A percentile compares a stretch with the other conserved stretches of the same genome.
phyloP scores from a whole-genome alignment of 331 rosid genomes.

The Malus hybrid region DNA sequence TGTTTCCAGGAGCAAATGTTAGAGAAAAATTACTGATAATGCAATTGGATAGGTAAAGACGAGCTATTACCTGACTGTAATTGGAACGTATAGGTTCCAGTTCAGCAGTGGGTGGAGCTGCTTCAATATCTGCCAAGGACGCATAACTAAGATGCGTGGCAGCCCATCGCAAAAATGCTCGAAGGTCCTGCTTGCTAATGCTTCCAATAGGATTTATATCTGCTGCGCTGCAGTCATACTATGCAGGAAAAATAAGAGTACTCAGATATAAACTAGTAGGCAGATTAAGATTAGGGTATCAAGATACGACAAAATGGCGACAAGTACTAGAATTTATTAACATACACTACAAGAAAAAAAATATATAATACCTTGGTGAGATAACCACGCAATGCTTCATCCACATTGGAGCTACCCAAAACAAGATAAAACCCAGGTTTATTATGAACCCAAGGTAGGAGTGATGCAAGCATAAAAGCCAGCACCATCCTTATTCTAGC shows the following conservation, averaged over 20 bases:
- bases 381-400: constrained; percentile 86
- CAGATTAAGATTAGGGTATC: not conserved
- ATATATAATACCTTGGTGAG: constrained; percentile 65
- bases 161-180: constrained; percentile 86
- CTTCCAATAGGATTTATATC: constrained; percentile 95
- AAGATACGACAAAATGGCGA: not conserved
- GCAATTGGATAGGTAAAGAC: not conserved
- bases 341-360: not conserved
- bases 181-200: constrained; percentile 87
- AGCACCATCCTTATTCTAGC: constrained; percentile 91
- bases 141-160: constrained; percentile 76
- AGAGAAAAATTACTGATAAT: not conserved
- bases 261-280: not conserved
- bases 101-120: constrained; percentile 98
- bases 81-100: constrained; percentile 88
- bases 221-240: constrained; percentile 97
- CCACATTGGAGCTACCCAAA: constrained; percentile 89
- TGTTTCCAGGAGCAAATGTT: not conserved
- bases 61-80: constrained; percentile 66
- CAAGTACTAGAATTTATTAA: not conserved
- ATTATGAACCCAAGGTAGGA: constrained; percentile 92
- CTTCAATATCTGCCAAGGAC: constrained; percentile 82
- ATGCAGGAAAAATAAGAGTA: constrained; percentile 15
- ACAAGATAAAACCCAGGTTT: constrained; percentile 92
- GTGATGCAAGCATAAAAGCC: constrained; percentile 95